A percentile compares a stretch with the other conserved stretches of the same genome.
Evolutionary conservation across 257 asterid species (phyloP).

Genomic region (Eucommia ulmoides): DNA sequence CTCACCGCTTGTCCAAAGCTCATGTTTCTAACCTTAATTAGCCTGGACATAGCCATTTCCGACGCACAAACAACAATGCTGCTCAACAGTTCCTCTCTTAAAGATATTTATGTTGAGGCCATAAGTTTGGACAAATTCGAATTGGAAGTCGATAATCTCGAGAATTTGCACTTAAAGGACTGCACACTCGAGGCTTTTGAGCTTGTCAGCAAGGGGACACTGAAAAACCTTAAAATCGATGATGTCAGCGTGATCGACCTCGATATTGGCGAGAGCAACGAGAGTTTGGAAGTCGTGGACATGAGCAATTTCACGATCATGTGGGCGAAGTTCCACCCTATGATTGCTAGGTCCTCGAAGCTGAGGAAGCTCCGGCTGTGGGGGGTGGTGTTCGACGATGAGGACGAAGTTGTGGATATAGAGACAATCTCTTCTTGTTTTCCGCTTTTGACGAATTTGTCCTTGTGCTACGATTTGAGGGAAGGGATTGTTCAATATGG

Average conservation of each 20-base stretch:
- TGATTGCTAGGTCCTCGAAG: slow-evolving; percentile 72
- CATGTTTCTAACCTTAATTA: slow-evolving; percentile 42
- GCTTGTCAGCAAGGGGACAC: not conserved
- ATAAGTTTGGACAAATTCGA: slow-evolving; percentile 77
- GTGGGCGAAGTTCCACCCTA: slow-evolving; percentile 85
- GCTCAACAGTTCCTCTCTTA: slow-evolving; percentile 55
- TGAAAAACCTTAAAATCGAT: slow-evolving; percentile 2
- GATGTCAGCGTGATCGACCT: not conserved
- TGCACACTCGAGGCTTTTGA: not conserved
- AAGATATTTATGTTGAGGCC: slow-evolving; percentile 77
- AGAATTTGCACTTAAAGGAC: slow-evolving; percentile 2
- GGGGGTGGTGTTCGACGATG: slow-evolving; percentile 90
- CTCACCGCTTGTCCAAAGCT: slow-evolving; percentile 70
- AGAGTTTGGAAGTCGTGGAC: slow-evolving; percentile 9
- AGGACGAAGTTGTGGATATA: slow-evolving; percentile 80
- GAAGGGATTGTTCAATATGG: slow-evolving; percentile 65
- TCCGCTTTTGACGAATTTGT: slow-evolving; percentile 57
- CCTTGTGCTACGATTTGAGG: slow-evolving; percentile 66
- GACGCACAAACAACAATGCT: slow-evolving; percentile 74
- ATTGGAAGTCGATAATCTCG: slow-evolving; percentile 26
- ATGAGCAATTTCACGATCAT: slow-evolving; percentile 48
- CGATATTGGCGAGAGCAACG: slow-evolving; percentile 1
- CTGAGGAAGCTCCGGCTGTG: slow-evolving; percentile 71
- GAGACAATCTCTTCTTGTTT: slow-evolving; percentile 78
- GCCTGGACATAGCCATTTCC: slow-evolving; percentile 75